Conservation (phyloP, 2,329 filamentous ascomycete genomes). For the Arthrobotrys entomopaga region DNA sequence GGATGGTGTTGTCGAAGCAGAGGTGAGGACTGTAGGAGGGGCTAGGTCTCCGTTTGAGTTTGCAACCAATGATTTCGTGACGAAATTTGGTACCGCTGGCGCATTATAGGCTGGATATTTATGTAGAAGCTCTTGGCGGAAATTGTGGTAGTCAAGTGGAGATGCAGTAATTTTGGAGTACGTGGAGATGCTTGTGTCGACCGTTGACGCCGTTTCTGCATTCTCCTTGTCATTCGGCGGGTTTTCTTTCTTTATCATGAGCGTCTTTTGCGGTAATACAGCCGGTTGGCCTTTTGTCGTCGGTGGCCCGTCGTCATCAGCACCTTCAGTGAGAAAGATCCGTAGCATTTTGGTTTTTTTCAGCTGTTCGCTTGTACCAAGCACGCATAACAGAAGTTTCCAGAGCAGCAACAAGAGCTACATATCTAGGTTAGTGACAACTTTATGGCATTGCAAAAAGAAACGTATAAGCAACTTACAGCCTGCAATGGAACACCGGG, state of each 20-base stretch:
- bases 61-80: conserved; percentile 89
- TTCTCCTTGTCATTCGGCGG: conserved; percentile 73
- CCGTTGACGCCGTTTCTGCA: conserved; percentile 70
- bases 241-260: conserved; percentile 19
- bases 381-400: conserved; percentile 48
- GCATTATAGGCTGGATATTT: conserved; percentile 98
- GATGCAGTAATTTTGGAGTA: conserved; percentile 87
- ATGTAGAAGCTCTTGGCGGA: conserved; percentile 94
- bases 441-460: neutral
- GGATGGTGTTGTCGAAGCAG: conserved; percentile 65
- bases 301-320: conserved; percentile 78
- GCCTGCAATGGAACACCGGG: conserved; percentile 56
- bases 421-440: neutral
- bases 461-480: conserved; percentile 6
- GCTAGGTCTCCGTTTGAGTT: conserved; percentile 69
- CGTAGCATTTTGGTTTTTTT: conserved; percentile 56
- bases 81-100: conserved; percentile 83
- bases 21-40: conserved; percentile 62
- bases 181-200: conserved; percentile 66
- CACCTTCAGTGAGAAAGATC: conserved; percentile 81
- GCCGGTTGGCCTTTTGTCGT: conserved; percentile 50
- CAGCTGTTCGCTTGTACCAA: conserved; percentile 36
- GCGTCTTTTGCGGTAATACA: conserved; percentile 73
- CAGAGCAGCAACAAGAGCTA: conserved; percentile 78
- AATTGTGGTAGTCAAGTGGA: conserved; percentile 93